Evolutionary conservation across 2,329 filamentous ascomycete genomes (phyloP), one percentile per base, ranked within the genome.

Genomic region (Fusarium secorum): DNA sequence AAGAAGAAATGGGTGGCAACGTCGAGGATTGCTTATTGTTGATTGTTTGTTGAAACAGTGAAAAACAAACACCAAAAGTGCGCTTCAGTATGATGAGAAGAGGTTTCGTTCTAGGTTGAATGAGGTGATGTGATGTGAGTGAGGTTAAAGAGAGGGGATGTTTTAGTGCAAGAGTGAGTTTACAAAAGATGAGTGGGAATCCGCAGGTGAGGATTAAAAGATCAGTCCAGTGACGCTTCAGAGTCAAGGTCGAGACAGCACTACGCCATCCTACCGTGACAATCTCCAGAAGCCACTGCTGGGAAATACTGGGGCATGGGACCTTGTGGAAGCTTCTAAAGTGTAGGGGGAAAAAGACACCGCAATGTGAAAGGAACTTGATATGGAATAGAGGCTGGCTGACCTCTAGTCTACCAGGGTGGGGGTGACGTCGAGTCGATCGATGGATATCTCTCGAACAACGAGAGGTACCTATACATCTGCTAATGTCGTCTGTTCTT

Each of bases 251-350:
- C 36, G 46, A 51, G 36, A 55, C 52, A 63, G 57, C 52, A 66
- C 63, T 73, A 64, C 66, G 66, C 59, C 66, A 67, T 68, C 53
- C 59, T 61, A 66, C 53, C 55, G 53, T 72, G 54, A 60, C 71
- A 62, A 61, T 63, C 46, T 39, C 62, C 58, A 64, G 55, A 70
- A 68, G 66, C 38, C 56, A 71, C 64, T 24, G 48, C 64, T 69
- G 60, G 62, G 64, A 72, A 70, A 70, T 57, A 72, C 73, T 76
- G 69, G 75, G 70, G 69, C 71, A 72, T 78, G 64, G 77, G 76
- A 79, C 70, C 75, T 79, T 78, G 78, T 80, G 74, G 78, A 79
- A 80, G 74, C 74, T 77, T 76, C 75, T 51, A 72, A 70, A 46
- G 46, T 54, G 57, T 48, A 70, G 39, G 35, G 41, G 36, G 11